Evolutionary conservation across 73 alveolate species (phyloP), one percentile per base, ranked within the genome.

Genomic region (Tetrahymena malaccensis): DNA sequence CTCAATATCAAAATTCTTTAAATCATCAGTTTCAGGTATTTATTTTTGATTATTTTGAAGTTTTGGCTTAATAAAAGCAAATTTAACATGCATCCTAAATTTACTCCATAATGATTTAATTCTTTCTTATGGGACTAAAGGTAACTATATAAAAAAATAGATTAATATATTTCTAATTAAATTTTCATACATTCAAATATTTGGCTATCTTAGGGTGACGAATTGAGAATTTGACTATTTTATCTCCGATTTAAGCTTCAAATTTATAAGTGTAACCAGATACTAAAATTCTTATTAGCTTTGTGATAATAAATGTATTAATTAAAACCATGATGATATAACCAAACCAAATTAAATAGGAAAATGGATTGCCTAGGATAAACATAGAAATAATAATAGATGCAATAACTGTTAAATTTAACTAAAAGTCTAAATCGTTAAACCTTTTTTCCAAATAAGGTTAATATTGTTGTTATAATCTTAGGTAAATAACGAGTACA

Each of bases 381-480:
- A 70, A 70, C 40, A 70, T 70, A 3, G 89, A 94, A 43, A 94
- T 84, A 85, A 85, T 84, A 43, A 94, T 43, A 10, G 95, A 84
- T 25, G 93, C 93, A 8, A 94, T 34, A 11, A 94, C 43, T 21
- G 58, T 84, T 5, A 94, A 70, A 84, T 94, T 94, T 12, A 94
- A 84, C 37, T 84, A 35, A 44, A 94, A 85, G 21, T 94, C 96
- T 9, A 94, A 0, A 43, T 83, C 58, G 43, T 94, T 94, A 35
- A 94, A 89, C 34, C 96, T 70, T 16, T 85, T 94, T 43, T 94
- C 93, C n/a, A 56, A 44, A 21, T 94, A 94, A 22, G 96, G 96
- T 31, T 94, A 94, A 34, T 85, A 83, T 25, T 43, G 10, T 27
- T 84, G 37, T 84, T 94, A 43, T 25, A 85, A 44, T 15, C 35